Conservation (phyloP, 352 stramenopile genomes). For the Blastocystis sp. region DNA sequence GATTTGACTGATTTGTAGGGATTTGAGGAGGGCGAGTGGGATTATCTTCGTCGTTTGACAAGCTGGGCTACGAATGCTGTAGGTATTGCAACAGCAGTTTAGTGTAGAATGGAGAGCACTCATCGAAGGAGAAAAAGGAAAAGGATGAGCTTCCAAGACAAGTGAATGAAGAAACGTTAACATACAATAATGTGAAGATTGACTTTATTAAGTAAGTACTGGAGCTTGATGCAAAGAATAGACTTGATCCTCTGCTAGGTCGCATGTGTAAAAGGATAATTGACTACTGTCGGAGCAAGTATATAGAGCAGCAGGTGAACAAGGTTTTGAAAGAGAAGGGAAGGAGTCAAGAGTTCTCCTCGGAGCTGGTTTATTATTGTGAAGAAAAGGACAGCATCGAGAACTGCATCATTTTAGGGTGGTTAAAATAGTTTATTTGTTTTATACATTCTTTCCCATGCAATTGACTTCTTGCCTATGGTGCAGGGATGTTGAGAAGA, state of each 20-base stretch:
- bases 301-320: conserved; percentile 22
- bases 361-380: conserved; percentile 31
- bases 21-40: conserved; percentile 18
- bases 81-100: not conserved
- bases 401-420: conserved; percentile 42
- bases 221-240: not conserved
- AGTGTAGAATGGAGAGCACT: conserved; percentile 20
- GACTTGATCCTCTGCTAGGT: not conserved
- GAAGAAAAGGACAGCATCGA: conserved; percentile 43
- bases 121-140: not conserved
- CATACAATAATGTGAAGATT: conserved; percentile 29
- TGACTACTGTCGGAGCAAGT: not conserved
- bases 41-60: conserved; percentile 28
- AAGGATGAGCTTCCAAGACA: not conserved
- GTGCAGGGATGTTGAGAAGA: conserved; percentile 20
- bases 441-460: not conserved
- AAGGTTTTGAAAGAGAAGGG: not conserved
- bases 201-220: not conserved
- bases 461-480: conserved; percentile 18
- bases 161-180: conserved; percentile 38
- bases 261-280: conserved; percentile 49
- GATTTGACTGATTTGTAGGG: not conserved
- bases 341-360: not conserved
- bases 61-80: conserved; percentile 31
- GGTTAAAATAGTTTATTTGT: not conserved